Percentiles rank a stretch among this genome's conserved stretches.
Conservation (phyloP, 2,329 filamentous ascomycete species). For the Alternaria metachromatica region DNA sequence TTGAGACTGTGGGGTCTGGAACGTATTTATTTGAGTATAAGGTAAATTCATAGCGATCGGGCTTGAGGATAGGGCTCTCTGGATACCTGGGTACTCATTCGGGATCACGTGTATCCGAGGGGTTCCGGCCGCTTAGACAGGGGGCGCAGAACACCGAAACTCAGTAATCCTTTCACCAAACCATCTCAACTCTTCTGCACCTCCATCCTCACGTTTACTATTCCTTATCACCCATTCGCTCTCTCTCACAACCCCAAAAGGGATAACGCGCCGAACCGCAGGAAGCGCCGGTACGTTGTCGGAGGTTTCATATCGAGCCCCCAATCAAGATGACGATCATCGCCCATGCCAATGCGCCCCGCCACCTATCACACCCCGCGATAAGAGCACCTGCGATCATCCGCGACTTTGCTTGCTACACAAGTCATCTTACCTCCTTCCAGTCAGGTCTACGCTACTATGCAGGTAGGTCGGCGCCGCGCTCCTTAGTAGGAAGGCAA, state of each 20-base stretch:
- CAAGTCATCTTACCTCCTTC: conserved; percentile 21
- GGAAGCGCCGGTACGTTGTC: conserved; percentile 18
- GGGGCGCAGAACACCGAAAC: background rate
- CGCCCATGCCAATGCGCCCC: conserved; percentile 18
- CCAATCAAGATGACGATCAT: conserved; percentile 36
- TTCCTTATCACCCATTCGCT: conserved; percentile 29
- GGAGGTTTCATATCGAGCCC: conserved; percentile 23
- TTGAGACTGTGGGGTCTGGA: background rate
- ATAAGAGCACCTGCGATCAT: conserved; percentile 37
- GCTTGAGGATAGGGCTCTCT: background rate
- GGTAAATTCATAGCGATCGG: background rate
- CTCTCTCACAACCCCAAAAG: conserved; percentile 17
- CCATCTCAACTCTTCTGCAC: background rate
- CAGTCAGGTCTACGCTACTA: conserved; percentile 19
- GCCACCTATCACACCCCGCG: conserved; percentile 34
- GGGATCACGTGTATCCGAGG: background rate
- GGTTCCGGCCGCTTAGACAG: background rate
- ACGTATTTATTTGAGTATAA: background rate
- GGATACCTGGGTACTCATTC: background rate
- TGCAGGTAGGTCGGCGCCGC: conserved; percentile 40
- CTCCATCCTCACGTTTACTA: conserved; percentile 28
- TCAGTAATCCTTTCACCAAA: background rate
- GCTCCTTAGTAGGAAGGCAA: conserved; percentile 35
- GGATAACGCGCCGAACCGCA: conserved; percentile 25
- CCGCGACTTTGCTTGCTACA: conserved; percentile 19